Base-by-base conservation (phyloP, 129 eudicot genomes). In the Kitagawia praeruptora region DNA sequence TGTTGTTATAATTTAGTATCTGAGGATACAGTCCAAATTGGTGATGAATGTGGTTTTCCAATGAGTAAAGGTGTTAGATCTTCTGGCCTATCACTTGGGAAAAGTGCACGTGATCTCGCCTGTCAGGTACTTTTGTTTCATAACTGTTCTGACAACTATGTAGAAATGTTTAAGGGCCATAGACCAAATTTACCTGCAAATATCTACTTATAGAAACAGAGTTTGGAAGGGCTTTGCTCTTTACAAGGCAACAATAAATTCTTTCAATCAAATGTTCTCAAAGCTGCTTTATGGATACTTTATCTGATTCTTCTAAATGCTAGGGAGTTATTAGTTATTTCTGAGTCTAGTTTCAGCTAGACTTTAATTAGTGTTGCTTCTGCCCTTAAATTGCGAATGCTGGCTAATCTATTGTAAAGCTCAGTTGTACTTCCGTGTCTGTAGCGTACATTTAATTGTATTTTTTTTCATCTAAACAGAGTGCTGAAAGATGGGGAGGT, bases 1-100 rank as follows among this genome's bases (percentile, higher is more conserved):
- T 94, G 98, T 78, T 94, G 98, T 75, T 94, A 94, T 82, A 94
- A 94, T 88, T 87, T 94, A 81, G 82, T 94, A 76, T 89, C 98
- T 41, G 98, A 93, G 86, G 90, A 85, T 70, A 87, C 78, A 78
- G 51, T 23, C 70, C 81, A 34, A 44, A 80, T 77, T 51, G 79
- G 31, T 81, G 84, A 76, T 80, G 75, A 76, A 44, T 78, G 70
- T 82, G 97, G 97, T 75, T 91, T 94, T 79, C 97, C 97, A 79
- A 71, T 91, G 80, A 89, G 98, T 81, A 79, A 73, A 48, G 91
- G 89, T 67, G 89, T 88, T 63, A 88, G 83, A 80, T 81, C 85
- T 83, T 77, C 86, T 23, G 81, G 93, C 75, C 48, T 89, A 41
- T 42, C 44, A 74, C 93, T 94, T 42, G 90, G 92, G 51, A 94